A percentile compares a stretch with the other conserved stretches of the same genome.
Conservation (phyloP, 176 grass and related monocot genomes). For the Cymbopogon citratus region DNA sequence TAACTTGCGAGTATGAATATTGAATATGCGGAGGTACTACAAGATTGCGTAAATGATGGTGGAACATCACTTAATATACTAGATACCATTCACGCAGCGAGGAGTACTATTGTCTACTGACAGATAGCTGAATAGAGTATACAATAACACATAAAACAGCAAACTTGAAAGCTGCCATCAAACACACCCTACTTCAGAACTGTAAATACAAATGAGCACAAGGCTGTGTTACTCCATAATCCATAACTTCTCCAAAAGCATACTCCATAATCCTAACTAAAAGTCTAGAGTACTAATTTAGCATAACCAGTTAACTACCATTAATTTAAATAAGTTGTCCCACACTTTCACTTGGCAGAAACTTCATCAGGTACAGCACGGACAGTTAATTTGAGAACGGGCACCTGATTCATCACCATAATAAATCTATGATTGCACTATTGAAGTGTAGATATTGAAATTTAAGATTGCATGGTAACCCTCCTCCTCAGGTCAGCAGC, state of each 20-base stretch:
- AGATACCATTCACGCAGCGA: background rate
- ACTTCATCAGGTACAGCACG: background rate
- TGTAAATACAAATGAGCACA: too few relatives aligned
- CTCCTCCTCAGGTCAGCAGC: background rate
- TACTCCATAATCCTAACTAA: background rate
- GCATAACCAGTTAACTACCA: background rate
- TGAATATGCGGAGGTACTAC: background rate
- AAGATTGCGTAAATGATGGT: background rate
- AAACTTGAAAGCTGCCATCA: background rate
- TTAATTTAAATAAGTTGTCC: background rate
- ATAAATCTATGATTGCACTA: background rate
- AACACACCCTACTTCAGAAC: background rate
- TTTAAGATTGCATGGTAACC: background rate
- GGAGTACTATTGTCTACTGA: background rate
- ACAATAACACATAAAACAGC: background rate
- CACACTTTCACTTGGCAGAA: background rate
- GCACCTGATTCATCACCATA: background rate
- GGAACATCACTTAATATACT: background rate
- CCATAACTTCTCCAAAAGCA: background rate
- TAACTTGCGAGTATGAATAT: background rate
- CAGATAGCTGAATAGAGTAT: background rate
- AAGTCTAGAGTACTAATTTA: background rate
- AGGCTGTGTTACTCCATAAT: background rate
- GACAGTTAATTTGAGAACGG: background rate
- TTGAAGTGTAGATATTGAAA: too few relatives aligned